phyloP scores from a whole-genome alignment of 164 flowering plant genomes.

The Saururus chinensis region DNA sequence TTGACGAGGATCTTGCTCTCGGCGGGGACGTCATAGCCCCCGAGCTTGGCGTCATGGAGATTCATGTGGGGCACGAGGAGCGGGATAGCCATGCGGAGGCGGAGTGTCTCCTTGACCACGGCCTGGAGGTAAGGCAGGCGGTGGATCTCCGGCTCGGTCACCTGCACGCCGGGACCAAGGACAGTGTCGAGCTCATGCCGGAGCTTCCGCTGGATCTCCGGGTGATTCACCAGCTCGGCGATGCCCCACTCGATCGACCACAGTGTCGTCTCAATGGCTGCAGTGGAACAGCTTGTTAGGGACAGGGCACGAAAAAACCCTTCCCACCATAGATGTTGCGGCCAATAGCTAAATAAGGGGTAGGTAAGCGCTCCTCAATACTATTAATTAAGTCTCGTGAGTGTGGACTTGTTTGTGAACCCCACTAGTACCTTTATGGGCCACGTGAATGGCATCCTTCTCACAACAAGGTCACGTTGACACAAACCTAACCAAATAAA shows the following conservation, averaged over 20 bases:
- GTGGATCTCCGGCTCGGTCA: constrained; percentile 66
- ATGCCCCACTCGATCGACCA: constrained; percentile 94
- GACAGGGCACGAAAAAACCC: neutral
- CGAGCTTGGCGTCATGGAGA: constrained; percentile 79
- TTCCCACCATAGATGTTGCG: neutral
- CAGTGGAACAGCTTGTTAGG: too few species aligned
- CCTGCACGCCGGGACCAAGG: constrained; percentile 48
- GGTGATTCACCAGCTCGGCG: constrained; percentile 91
- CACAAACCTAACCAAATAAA: too few species aligned
- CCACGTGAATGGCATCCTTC: too few species aligned
- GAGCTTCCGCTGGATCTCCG: constrained; percentile 59
- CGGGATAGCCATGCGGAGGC: constrained; percentile 85
- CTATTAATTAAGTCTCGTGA: too few species aligned
- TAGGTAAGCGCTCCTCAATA: too few species aligned
- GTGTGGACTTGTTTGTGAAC: too few species aligned
- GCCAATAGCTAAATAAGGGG: neutral
- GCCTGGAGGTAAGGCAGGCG: constrained; percentile 84
- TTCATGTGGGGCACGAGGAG: constrained; percentile 96
- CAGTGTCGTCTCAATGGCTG: constrained; percentile 89
- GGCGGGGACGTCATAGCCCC: constrained; percentile 74
- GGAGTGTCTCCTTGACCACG: constrained; percentile 73
- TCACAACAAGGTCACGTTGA: too few species aligned
- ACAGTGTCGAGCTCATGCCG: constrained; percentile 51
- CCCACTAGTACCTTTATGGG: too few species aligned
- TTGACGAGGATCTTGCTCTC: constrained; percentile 92